Evolutionary conservation across 768 basidiomycete species (phyloP).

Genomic region (Paxillus rubicundulus): DNA sequence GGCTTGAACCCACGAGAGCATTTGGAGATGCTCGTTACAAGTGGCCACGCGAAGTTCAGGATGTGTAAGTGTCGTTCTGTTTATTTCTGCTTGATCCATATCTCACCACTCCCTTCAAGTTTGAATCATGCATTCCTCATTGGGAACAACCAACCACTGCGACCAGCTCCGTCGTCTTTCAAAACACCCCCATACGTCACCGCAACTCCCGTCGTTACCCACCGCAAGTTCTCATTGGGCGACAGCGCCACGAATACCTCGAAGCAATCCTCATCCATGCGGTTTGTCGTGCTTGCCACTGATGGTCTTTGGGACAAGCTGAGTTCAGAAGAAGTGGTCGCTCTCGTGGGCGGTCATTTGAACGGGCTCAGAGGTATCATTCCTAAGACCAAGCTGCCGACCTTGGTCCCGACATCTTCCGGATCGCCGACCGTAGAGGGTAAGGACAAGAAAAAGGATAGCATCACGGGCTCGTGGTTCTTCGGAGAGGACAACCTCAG

Average conservation of each 20-base stretch:
- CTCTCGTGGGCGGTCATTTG: slow-evolving; percentile 81
- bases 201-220: slow-evolving; percentile 77
- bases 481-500: slow-evolving; percentile 79
- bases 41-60: slow-evolving; percentile 72
- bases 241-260: slow-evolving; percentile 21
- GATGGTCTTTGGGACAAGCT: slow-evolving; percentile 79
- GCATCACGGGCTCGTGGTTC: slow-evolving; percentile 57
- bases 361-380: slow-evolving; percentile 65
- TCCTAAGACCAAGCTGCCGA: slow-evolving; percentile 54
- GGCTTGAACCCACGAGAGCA: slow-evolving; percentile 81
- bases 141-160: slow-evolving; percentile 58
- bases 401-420: slow-evolving; percentile 51
- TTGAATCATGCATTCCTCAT: slow-evolving; percentile 65
- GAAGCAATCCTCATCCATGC: slow-evolving; percentile 36
- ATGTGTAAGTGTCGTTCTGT: slow-evolving; percentile 48
- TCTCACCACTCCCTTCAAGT: slow-evolving; percentile 27
- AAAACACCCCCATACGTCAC: slow-evolving; percentile 94
- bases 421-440: slow-evolving; percentile 61
- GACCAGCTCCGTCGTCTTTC: slow-evolving; percentile 57
- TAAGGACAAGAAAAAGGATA: slow-evolving; percentile 45
- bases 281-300: slow-evolving; percentile 88
- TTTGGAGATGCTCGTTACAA: slow-evolving; percentile 93
- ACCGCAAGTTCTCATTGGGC: slow-evolving; percentile 62
- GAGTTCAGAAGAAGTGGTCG: slow-evolving; percentile 82
- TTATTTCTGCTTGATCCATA: not conserved